Conservation (phyloP, 1,284 basidiomycete species). For the Psilocybe mexicana region DNA sequence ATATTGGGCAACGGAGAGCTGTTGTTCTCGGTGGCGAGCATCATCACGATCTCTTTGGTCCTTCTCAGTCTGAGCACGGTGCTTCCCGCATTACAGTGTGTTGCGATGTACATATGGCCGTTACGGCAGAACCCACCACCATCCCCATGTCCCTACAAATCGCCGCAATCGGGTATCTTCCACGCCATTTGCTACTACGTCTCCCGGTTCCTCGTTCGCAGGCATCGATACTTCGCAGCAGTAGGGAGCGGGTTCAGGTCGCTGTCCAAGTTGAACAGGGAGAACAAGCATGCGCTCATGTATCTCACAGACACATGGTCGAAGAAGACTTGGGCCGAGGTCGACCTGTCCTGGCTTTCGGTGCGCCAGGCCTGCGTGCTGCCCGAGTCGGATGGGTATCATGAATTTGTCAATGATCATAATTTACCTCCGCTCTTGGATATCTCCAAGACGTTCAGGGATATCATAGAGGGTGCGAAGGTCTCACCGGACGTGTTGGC, state of each 20-base stretch:
- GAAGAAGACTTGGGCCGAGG: background rate
- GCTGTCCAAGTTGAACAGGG: background rate
- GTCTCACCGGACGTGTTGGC: background rate
- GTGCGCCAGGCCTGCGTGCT: background rate
- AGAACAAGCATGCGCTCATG: background rate
- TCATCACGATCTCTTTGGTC: conserved; percentile 17
- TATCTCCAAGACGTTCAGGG: background rate
- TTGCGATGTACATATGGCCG: conserved; percentile 10
- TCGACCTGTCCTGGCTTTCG: background rate
- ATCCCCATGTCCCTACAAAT: conserved; percentile 24
- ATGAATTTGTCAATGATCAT: background rate
- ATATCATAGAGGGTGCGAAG: background rate
- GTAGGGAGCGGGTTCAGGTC: background rate
- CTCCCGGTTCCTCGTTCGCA: background rate
- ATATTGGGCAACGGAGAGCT: conserved; percentile 9
- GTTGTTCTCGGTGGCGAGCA: conserved; percentile 16
- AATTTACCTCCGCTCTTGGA: background rate
- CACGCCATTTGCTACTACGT: background rate
- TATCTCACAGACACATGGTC: background rate
- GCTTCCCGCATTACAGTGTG: conserved; percentile 18
- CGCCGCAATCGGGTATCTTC: conserved; percentile 21
- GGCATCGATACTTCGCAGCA: background rate
- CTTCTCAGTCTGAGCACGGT: conserved; percentile 12
- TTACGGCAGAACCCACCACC: conserved; percentile 4
- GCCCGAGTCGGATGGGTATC: background rate